These are phyloP conservation scores for Antrodiella citrinella DNA, from an alignment of 768 basidiomycete genomes.

Conservation along the genomic window DNA sequence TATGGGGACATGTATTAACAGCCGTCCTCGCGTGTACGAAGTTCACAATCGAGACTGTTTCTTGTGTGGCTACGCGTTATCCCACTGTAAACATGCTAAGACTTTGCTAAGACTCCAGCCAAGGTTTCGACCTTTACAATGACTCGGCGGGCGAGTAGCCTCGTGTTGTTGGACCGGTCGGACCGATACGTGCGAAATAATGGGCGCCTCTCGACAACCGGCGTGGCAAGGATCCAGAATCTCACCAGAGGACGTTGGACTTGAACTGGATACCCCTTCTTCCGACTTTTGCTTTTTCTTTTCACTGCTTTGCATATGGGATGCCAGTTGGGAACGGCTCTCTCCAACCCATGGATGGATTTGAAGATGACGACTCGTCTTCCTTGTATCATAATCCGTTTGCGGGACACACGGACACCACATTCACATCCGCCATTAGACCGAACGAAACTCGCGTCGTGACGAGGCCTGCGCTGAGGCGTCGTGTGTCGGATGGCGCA, in stretches of 20 bases:
- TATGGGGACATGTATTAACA: neutral
- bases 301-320: constrained; percentile 1
- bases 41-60: too few species aligned
- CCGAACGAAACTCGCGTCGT: constrained; percentile 11
- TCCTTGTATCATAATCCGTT: constrained; percentile 9
- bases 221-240: too few species aligned
- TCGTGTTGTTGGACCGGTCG: too few species aligned
- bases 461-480: constrained; percentile 14
- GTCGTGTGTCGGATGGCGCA: constrained; percentile 24
- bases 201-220: too few species aligned
- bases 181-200: too few species aligned
- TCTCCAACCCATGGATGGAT: neutral
- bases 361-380: constrained; percentile 3
- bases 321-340: constrained; percentile 6
- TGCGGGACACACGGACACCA: constrained; percentile 9
- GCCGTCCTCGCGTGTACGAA: neutral
- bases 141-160: too few species aligned
- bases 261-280: neutral
- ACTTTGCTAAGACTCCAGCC: too few species aligned
- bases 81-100: neutral
- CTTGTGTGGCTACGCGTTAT: neutral
- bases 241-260: too few species aligned
- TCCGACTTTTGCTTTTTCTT: neutral
- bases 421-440: constrained; percentile 18
- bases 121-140: too few species aligned